Evolutionary conservation across 495 filamentous ascomycete genomes (phyloP).

Genomic region (Annulohypoxylon bovei): DNA sequence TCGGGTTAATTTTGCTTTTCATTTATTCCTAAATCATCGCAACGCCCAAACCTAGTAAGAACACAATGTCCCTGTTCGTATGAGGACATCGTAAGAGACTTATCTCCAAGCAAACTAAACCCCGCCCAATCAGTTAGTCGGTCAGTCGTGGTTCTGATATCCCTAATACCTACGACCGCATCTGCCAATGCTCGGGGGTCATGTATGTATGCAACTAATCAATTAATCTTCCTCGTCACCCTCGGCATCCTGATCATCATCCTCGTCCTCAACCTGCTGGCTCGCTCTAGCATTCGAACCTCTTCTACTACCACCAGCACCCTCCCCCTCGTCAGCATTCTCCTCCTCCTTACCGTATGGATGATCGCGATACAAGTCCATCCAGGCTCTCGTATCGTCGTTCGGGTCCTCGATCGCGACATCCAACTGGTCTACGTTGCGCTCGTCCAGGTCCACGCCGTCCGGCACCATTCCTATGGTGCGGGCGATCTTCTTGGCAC

Average conservation of each 20-base stretch:
- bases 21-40: background rate
- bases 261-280: slow-evolving; percentile 47
- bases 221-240: slow-evolving; percentile 41
- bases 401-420: slow-evolving; percentile 55
- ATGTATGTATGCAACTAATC: background rate
- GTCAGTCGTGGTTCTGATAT: background rate
- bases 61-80: background rate
- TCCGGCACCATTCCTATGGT: slow-evolving; percentile 49
- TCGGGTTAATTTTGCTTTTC: background rate
- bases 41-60: background rate
- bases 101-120: background rate
- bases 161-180: background rate
- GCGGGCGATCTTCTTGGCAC: slow-evolving; percentile 64
- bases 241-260: slow-evolving; percentile 50
- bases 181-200: background rate
- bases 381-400: slow-evolving; percentile 51
- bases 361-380: slow-evolving; percentile 53
- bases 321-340: slow-evolving; percentile 13
- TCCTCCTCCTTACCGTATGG: slow-evolving; percentile 51
- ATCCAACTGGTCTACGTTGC: slow-evolving; percentile 56
- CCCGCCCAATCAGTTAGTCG: background rate
- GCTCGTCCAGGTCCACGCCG: slow-evolving; percentile 51
- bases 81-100: too few relatives aligned
- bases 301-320: slow-evolving; percentile 34
- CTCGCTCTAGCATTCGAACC: slow-evolving; percentile 49